Evolutionary conservation across 805 yeast species (phyloP).

Genomic region (Kodamaea restingae): DNA sequence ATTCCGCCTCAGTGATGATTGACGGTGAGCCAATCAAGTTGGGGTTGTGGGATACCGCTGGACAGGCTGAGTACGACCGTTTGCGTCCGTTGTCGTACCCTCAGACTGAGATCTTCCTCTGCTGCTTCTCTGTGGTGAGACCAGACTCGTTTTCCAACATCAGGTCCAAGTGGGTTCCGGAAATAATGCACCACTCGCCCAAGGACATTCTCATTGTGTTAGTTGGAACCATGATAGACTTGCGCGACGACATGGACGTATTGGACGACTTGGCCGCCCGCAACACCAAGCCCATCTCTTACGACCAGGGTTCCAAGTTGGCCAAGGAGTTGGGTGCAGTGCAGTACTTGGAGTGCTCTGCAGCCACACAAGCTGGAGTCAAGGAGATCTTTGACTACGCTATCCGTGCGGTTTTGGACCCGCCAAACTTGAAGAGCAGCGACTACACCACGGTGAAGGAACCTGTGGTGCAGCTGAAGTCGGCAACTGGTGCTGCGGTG

Average conservation of each 20-base stretch:
- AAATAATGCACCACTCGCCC: constrained; percentile 78
- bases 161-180: constrained; percentile 74
- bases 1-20: constrained; percentile 79
- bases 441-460: constrained; percentile 12
- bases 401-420: constrained; percentile 61
- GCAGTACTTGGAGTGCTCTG: constrained; percentile 82
- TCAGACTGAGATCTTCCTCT: constrained; percentile 82
- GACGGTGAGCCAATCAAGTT: constrained; percentile 79
- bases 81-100: constrained; percentile 88
- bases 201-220: constrained; percentile 62
- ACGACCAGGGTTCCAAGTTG: constrained; percentile 57
- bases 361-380: constrained; percentile 83
- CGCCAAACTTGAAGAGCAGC: constrained; percentile 31
- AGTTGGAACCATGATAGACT: constrained; percentile 86
- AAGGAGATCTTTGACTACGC: constrained; percentile 82
- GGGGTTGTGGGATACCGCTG: constrained; percentile 95
- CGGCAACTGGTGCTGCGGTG: constrained; percentile 8
- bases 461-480: constrained; percentile 10
- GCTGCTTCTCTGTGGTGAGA: constrained; percentile 80
- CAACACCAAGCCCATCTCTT: constrained; percentile 58
- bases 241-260: constrained; percentile 78
- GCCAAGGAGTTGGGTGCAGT: constrained; percentile 72
- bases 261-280: constrained; percentile 62
- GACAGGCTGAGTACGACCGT: constrained; percentile 88
- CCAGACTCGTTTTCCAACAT: constrained; percentile 80